phyloP scores from a whole-genome alignment of 176 grass and related monocot species.

The Metroxylon sagu region DNA sequence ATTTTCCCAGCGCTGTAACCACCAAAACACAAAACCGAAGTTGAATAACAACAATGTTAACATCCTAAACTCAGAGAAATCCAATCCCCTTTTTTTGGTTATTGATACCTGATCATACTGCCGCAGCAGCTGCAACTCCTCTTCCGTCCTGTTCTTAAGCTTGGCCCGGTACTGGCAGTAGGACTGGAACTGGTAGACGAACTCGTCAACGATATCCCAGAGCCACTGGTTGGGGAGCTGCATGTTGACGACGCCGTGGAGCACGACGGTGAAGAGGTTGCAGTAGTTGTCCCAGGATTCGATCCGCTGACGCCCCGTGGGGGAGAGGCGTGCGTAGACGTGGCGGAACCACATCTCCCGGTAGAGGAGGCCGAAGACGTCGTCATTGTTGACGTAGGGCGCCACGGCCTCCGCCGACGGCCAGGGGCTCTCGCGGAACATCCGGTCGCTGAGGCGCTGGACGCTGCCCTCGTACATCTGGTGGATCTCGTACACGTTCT shows the following conservation, averaged over 20 bases:
- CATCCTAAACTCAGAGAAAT: too few species aligned
- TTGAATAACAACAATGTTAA: too few species aligned
- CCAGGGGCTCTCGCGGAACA: conserved; percentile 87
- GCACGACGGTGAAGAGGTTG: conserved; percentile 78
- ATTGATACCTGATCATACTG: conserved; percentile 56
- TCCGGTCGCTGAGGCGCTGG: conserved; percentile 83
- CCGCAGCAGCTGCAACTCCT: conserved; percentile 77
- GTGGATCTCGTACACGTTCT: conserved; percentile 99
- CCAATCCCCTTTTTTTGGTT: too few species aligned
- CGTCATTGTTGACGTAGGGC: conserved; percentile 77
- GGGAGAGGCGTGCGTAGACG: conserved; percentile 65
- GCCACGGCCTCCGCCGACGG: conserved; percentile 65
- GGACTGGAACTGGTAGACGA: conserved; percentile 97
- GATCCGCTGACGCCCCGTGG: conserved; percentile 54
- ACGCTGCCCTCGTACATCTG: conserved; percentile 99
- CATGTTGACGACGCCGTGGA: conserved; percentile 97
- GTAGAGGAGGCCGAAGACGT: conserved; percentile 95
- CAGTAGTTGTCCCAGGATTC: conserved; percentile 98
- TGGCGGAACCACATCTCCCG: conserved; percentile 99
- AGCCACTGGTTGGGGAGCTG: conserved; percentile 98
- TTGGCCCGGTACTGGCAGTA: conserved; percentile 94
- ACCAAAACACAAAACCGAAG: too few species aligned
- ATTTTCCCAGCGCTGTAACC: too few species aligned
- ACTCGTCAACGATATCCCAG: conserved; percentile 97
- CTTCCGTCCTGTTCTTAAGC: conserved; percentile 70